Base-by-base conservation (phyloP, 2,329 filamentous ascomycete species). In the Diplodia intermedia region DNA sequence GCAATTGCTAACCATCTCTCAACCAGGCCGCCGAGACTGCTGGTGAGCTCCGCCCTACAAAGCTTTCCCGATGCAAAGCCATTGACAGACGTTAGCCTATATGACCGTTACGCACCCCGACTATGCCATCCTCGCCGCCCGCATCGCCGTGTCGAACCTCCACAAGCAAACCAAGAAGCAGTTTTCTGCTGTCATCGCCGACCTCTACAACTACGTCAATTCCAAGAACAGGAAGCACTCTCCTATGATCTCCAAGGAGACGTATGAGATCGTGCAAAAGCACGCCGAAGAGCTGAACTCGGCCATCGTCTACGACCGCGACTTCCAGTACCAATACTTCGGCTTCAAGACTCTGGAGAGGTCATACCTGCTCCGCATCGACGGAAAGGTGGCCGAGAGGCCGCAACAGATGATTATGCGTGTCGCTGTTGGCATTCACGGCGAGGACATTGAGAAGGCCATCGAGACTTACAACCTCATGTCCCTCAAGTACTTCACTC, bases 91-190 rank as follows among this genome's bases (percentile, higher is more conserved):
- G 26, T 6, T 18, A 75, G 95, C 95, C 69, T 99, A 99, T 86
- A 99, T 99, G 95, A 99, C 95, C 70, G 94, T 97, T 75, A 99
- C 94, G 71, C 95, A 99, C 81, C 95, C 95, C 76, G 95, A 99
- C 84, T 99, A 99, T 81, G 95, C 95, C 79, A 96, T 98, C 79
- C 93, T 99, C 69, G 95, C 95, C 72, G 95, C 95, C 73, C 94
- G 95, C 83, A 98, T 99, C 78, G 95, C 95, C 74, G 95, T 99
- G 67, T 99, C 95, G 77, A 99, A 99, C 85, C 91, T 99, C 69
- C 95, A 99, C 90, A 99, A 99, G 85, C 95, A 99, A 87, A 99
- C 95, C 72, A 98, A 98, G 88, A 99, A 99, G 87, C 94, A 98
- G 80, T 99, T 96, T 85, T 98, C 95, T n/a, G 86, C 92, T 61